Base-by-base conservation (phyloP, 495 filamentous ascomycete species). In the Lasiosphaeris hirsuta region DNA sequence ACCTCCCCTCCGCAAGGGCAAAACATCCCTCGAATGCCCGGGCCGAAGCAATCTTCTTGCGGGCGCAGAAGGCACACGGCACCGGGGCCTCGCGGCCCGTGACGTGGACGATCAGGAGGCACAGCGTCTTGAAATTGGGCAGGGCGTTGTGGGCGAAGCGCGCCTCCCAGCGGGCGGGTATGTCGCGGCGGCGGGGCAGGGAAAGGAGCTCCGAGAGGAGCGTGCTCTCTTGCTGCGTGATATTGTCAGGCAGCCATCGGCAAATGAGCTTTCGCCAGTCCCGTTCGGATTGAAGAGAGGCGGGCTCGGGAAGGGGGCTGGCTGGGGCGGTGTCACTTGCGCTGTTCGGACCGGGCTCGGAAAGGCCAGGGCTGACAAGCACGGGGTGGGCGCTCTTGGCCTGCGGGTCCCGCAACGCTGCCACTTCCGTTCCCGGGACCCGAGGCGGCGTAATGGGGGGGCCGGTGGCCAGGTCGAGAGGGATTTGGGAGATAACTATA, bases 401-500 rank as follows among this genome's bases (percentile, higher is more conserved):
- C 5, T 30, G 23, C 23, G 2, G 5, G 23, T 30, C 2, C 23
- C 5, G 23, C 5, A 3, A 17, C 2, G 4, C 15, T 40, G 10
- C 10, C 38, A 33, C 54, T 35, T 37, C 54, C 0, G 46, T 38
- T 7, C 46, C 46, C 1, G 55, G 49, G 7, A 43, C n/a, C 13
- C 51, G 39, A 35, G 50, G 58, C 3, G 10, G 18, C 8, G 59
- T 56, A 41, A 51, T 51, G 1, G 59, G 59, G 0, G 63, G 49
- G 3, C 49, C 49, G 4, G 54, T 56, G 2, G 38, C 57, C 13
- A 49, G 23, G 6, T 57, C 58, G 4, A 58, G 30, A 6, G 50
- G 56, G 3, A 17, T 18, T 34, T 57, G 35, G 6, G 59, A 64
- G 19, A 69, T 33, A 0, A 67, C 61, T 8, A 64, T 49, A 0